Conservation (phyloP, 106 monocot genomes). For the Dioscorea dumetorum region DNA sequence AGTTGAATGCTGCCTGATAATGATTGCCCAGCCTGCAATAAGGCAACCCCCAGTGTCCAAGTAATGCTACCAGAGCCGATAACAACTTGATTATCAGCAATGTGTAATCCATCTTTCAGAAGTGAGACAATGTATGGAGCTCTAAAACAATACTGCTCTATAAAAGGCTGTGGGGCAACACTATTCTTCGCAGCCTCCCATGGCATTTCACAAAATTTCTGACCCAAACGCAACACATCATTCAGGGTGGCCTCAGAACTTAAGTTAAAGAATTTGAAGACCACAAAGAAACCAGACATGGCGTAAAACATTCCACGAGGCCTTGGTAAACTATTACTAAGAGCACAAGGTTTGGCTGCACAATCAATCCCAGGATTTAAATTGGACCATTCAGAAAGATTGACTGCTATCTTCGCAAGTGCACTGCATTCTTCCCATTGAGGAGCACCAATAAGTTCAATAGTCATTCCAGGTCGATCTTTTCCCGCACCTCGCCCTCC, state of each 20-base stretch:
- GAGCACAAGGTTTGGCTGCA: conserved; percentile 75
- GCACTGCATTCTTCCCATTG: conserved; percentile 74
- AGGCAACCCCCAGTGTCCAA: conserved; percentile 93
- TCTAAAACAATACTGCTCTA: conserved; percentile 96
- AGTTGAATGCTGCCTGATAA: conserved; percentile 55
- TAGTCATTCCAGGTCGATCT: conserved; percentile 24
- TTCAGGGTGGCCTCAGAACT: conserved; percentile 54
- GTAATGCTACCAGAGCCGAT: conserved; percentile 94
- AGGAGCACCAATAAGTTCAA: conserved; percentile 67
- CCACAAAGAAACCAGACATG: conserved; percentile 96
- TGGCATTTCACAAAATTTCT: conserved; percentile 63
- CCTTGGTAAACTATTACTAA: conserved; percentile 35
- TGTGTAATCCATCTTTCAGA: conserved; percentile 85
- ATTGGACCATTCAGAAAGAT: conserved; percentile 72
- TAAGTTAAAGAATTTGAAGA: conserved; percentile 87
- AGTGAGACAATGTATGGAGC: conserved; percentile 85
- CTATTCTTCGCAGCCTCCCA: conserved; percentile 86
- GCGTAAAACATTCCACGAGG: conserved; percentile 86
- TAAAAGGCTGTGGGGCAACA: conserved; percentile 88
- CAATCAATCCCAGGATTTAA: conserved; percentile 61
- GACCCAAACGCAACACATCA: conserved; percentile 60
- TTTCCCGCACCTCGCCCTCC: conserved; percentile 20
- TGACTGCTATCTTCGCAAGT: conserved; percentile 79
- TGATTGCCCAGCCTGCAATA: conserved; percentile 67
- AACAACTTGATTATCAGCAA: conserved; percentile 58